A percentile compares a stretch with the other conserved stretches of the same genome.
Evolutionary conservation across 768 basidiomycete genomes (phyloP).

Genomic region (Termitomyces sp.): DNA sequence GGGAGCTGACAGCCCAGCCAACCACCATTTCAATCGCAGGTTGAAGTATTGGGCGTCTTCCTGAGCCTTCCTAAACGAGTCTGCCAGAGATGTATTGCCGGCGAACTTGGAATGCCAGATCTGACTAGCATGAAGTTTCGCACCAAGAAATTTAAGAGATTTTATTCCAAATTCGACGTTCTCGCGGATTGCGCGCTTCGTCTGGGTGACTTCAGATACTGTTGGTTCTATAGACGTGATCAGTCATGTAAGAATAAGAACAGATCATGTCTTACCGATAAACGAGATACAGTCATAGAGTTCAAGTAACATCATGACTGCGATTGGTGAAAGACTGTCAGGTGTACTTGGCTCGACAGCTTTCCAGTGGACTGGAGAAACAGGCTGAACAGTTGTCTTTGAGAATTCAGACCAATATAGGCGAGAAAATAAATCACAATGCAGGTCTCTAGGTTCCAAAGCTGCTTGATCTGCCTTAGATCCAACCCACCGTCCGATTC

Average conservation of each 20-base stretch:
- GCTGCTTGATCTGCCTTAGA: conserved; percentile 11
- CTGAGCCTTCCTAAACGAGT: not conserved
- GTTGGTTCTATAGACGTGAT: not conserved
- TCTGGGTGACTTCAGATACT: not conserved
- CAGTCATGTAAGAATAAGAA: not conserved
- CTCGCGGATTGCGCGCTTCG: not conserved
- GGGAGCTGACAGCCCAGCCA: not conserved
- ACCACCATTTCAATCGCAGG: conserved; percentile 5
- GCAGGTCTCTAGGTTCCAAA: conserved; percentile 18
- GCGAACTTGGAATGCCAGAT: not conserved
- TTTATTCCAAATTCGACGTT: not conserved
- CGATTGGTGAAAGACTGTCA: conserved; percentile 14
- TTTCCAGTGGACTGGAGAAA: conserved; percentile 17
- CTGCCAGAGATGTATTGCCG: not conserved
- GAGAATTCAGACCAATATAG: not conserved
- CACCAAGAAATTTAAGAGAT: not conserved
- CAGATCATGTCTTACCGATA: conserved; percentile 7
- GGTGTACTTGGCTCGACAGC: conserved; percentile 10
- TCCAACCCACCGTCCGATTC: conserved; percentile 17
- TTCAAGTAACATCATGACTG: conserved; percentile 12
- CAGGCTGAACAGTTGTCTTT: conserved; percentile 5
- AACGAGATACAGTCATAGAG: conserved; percentile 16
- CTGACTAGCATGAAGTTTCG: not conserved
- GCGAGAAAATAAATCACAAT: conserved; percentile 1
- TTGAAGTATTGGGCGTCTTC: not conserved